These are phyloP conservation scores for Macrophomina tecta DNA, from an alignment of 2,329 filamentous ascomycete genomes.

Conservation along the genomic window DNA sequence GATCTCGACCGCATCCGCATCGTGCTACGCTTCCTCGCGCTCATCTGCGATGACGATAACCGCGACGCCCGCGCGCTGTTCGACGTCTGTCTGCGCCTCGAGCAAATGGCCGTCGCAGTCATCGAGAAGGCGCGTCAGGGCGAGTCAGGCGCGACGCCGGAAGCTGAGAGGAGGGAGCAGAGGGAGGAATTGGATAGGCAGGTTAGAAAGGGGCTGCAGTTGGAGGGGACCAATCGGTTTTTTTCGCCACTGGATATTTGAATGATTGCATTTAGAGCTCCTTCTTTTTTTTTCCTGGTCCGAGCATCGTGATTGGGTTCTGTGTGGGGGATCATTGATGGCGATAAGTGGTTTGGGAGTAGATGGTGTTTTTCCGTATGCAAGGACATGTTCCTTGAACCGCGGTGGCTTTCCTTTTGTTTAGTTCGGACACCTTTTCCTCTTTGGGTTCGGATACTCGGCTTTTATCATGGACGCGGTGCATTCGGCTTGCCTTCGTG, in stretches of 20 bases:
- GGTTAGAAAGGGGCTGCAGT: background rate
- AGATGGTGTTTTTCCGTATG: too few relatives aligned
- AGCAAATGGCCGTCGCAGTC: background rate
- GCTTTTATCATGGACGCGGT: too few relatives aligned
- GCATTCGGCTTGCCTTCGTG: too few relatives aligned
- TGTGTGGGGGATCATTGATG: too few relatives aligned
- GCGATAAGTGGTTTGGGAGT: too few relatives aligned
- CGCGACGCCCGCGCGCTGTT: background rate
- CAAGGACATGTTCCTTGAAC: too few relatives aligned
- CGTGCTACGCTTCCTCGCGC: background rate
- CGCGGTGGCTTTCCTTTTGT: too few relatives aligned
- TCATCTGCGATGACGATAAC: background rate
- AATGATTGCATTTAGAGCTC: background rate
- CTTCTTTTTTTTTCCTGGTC: too few relatives aligned
- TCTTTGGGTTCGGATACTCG: too few relatives aligned
- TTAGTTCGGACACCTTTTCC: too few relatives aligned
- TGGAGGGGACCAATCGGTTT: background rate
- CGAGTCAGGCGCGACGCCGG: background rate
- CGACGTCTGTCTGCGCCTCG: background rate
- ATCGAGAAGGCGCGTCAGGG: background rate
- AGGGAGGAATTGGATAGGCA: background rate
- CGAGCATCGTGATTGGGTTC: background rate
- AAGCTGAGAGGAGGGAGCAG: background rate
- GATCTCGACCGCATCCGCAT: background rate
- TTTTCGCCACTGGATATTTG: constrained; percentile 3